Base-by-base conservation (phyloP, 352 stramenopile species). In the Phytophthora sojae region DNA sequence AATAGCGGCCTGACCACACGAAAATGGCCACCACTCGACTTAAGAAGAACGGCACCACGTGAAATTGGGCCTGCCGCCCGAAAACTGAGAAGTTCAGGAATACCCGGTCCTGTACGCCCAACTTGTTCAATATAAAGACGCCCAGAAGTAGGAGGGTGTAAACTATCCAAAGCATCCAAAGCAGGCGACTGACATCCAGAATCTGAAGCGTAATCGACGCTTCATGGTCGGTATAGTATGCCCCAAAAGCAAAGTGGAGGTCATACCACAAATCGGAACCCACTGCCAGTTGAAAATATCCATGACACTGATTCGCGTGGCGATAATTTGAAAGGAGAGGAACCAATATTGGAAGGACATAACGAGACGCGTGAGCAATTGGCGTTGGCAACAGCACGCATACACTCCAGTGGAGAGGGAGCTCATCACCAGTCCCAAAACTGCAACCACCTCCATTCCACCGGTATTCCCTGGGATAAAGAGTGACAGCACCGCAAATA, bases 301-400 rank as follows among this genome's bases (percentile, higher is more conserved):
- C 0, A 39, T 45, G 23, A 55, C 25, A 12, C 37, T 32, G 1
- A 55, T 7, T 19, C 32, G 21, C 4, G 35, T 32, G 6, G 39
- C 23, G 19, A 59, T 12, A 21, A 54, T 25, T 32, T 67, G 60
- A 21, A 54, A 17, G 2, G 23, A 45, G 35, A 67, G n/a, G 11
- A 67, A 60, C 14, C 49, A 32, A 23, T 42, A 67, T 29, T 67
- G 49, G 29, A 67, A 67, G 15, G 60, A 67, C 17, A 51, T 49
- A 37, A 56, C 17, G 21, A 67, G 6, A 4, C 60, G 51, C 9
- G 56, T 67, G 37, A 67, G 60, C 12, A 67, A 29, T n/a, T 67
- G 60, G 14, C 60, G 51, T 32, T 65, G 58, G 21, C 32, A 65
- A 19, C 58, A 65, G n/a, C 58, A 51, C 6, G 44, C 5, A 2